phyloP scores from a whole-genome alignment of 306 rosid genomes.

The Lathyrus aphaca region DNA sequence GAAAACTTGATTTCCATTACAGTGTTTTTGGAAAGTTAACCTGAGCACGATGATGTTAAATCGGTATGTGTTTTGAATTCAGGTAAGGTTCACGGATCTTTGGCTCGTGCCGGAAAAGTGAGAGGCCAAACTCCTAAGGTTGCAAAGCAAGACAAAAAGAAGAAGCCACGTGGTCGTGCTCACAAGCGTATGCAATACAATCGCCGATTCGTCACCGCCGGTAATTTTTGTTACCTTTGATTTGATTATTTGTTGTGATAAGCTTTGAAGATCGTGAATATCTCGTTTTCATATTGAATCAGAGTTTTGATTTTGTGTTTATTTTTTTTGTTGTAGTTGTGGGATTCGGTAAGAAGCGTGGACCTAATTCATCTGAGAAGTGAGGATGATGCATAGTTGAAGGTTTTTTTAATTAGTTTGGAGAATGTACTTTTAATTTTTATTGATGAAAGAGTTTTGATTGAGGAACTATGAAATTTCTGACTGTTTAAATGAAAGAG shows the following conservation, averaged over 20 bases:
- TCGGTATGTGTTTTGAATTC: neutral
- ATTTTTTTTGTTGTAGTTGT: constrained; percentile 39
- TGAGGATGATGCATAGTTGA: constrained; percentile 16
- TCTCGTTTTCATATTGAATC: neutral
- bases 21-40: neutral
- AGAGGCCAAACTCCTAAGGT: constrained; percentile 53
- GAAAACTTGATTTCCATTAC: neutral
- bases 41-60: neutral
- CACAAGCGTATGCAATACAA: constrained; percentile 54
- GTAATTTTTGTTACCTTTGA: neutral
- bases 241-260: neutral
- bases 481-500: constrained; percentile 7
- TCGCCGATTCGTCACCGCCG: constrained; percentile 54
- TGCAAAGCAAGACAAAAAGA: constrained; percentile 49
- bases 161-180: constrained; percentile 58
- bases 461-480: neutral
- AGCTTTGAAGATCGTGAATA: neutral
- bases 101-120: constrained; percentile 50
- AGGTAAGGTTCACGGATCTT: constrained; percentile 51
- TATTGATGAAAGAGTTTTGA: constrained; percentile 11
- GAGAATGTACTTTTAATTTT: constrained; percentile 12
- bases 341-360: constrained; percentile 50
- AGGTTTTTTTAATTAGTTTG: neutral
- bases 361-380: constrained; percentile 51
- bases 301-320: neutral